Conservation (phyloP, 2,329 filamentous ascomycete species). For the Chaetomium sp. region DNA sequence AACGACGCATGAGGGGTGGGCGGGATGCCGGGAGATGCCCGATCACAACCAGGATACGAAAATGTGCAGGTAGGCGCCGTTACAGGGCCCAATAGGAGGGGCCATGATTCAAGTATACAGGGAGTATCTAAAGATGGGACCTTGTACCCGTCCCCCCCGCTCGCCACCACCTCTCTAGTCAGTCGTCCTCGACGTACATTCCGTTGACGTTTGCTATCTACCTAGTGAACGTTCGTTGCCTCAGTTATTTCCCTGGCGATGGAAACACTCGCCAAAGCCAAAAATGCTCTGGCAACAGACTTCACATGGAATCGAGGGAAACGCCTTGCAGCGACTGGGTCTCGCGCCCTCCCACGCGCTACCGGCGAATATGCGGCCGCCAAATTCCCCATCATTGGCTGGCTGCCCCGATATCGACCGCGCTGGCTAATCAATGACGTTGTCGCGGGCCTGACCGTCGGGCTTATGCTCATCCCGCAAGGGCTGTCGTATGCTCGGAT, state of each 20-base stretch:
- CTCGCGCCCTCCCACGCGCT: conserved; percentile 51
- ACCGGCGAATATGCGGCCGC: conserved; percentile 58
- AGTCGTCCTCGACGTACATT: neutral
- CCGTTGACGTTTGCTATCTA: neutral
- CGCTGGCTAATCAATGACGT: conserved; percentile 64
- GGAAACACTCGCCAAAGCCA: conserved; percentile 34
- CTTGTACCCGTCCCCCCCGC: neutral
- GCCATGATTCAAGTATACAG: neutral
- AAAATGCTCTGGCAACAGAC: conserved; percentile 43
- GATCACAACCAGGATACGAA: neutral
- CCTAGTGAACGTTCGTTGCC: no score
- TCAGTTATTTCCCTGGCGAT: conserved; percentile 19
- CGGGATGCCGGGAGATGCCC: neutral
- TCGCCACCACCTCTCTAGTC: neutral
- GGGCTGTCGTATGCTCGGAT: conserved; percentile 65
- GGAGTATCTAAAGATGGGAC: neutral
- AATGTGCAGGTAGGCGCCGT: no score
- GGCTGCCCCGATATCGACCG: conserved; percentile 63
- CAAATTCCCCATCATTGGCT: conserved; percentile 63
- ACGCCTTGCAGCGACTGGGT: conserved; percentile 38
- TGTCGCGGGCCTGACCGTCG: conserved; percentile 63
- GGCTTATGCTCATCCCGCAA: conserved; percentile 63
- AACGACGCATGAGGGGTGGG: neutral
- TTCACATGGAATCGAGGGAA: conserved; percentile 42
- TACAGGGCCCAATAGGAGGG: neutral